A percentile compares a stretch with the other conserved stretches of the same genome.
Conservation (phyloP, 2,329 filamentous ascomycete species). For the Cercospora sojina region DNA sequence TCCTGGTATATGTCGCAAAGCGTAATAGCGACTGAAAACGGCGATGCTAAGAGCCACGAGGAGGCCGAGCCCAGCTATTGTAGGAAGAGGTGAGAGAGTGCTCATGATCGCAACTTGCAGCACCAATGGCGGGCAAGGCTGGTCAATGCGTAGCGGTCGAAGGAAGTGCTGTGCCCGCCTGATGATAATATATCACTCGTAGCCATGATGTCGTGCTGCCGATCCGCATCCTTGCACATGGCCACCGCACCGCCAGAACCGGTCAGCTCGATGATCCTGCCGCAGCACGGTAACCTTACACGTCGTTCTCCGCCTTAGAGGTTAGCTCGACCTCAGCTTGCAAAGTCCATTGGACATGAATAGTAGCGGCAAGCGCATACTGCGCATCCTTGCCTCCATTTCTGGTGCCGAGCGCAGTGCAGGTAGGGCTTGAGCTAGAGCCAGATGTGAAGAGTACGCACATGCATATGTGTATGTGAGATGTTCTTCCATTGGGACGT, state of each 20-base stretch:
- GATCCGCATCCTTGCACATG: background rate
- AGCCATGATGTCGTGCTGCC: background rate
- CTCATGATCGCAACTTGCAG: background rate
- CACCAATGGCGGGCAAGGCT: background rate
- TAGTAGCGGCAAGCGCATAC: background rate
- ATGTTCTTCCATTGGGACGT: background rate
- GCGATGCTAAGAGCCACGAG: background rate
- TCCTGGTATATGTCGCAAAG: slow-evolving; percentile 14
- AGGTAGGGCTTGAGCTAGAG: background rate
- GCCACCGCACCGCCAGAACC: background rate
- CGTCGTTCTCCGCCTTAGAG: background rate
- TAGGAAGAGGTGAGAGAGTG: background rate
- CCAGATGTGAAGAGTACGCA: background rate
- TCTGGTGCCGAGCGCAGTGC: background rate
- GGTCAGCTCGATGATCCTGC: background rate
- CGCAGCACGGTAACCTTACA: background rate
- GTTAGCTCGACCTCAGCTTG: background rate
- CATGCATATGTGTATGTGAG: background rate
- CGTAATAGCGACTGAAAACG: background rate
- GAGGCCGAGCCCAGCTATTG: background rate
- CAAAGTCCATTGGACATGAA: background rate
- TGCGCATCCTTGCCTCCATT: background rate
- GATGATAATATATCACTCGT: background rate
- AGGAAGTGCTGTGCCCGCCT: background rate
- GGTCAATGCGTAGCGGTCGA: background rate